Evolutionary conservation across 306 rosid species (phyloP), one percentile per base, ranked within the genome.

Genomic region (Herpetospermum pedunculosum): DNA sequence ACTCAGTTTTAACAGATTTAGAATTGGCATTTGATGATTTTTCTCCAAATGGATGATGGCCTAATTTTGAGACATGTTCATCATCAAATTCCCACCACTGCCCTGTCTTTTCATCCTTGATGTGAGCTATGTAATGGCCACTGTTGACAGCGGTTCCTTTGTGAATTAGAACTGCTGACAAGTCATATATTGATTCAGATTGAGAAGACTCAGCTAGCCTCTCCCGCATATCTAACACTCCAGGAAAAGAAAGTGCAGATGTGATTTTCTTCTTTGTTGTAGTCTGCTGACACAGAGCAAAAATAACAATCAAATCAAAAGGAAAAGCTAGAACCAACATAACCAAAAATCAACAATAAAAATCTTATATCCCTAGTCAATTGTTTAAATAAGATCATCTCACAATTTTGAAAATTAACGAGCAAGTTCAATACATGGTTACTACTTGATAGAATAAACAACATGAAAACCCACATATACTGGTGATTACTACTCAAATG

Each of bases 61-160:
- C 98, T 81, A 93, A 86, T 69, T 88, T 80, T 69, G 88, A 86
- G 75, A 93, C 97, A 44, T 79, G 80, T 82, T 93, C 98, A 74
- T 93, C 98, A 30, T 93, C 98, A 74, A 93, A 91, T 77, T 93
- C 96, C 98, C 98, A 93, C 98, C 98, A 93, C 64, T 87, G 94
- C 73, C 92, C 96, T 18, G 96, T 87, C 77, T 89, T 88, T 75
- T 85, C 92, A 80, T 93, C 97, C 82, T 93, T 93, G 76, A 93
- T 77, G 74, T 93, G 98, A 30, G 98, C 97, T 58, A 93, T 81
- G 81, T 93, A 93, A 80, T 93, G 98, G 71, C 98, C 98, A 85
- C 98, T 91, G 78, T 93, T 93, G 69, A 87, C 97, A 44, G 92
- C 92, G 67, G 97, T 93, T 77, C 98, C 98, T 84, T 91, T 93